Evolutionary conservation across 2,329 filamentous ascomycete genomes (phyloP), one percentile per base, ranked within the genome.

Genomic region (Fusarium illudens): DNA sequence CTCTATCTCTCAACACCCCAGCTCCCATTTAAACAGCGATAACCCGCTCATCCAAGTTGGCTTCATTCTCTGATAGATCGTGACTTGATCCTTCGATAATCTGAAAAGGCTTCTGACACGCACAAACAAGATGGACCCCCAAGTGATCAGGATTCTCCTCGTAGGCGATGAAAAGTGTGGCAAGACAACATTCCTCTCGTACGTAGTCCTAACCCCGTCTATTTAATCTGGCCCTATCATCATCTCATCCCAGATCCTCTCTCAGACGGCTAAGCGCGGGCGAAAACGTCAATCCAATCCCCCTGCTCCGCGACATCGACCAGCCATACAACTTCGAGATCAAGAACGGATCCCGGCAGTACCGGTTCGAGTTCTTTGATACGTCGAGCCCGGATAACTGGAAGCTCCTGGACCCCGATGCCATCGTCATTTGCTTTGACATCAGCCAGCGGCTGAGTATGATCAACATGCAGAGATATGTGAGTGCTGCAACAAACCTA

Each of bases 101-200:
- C 13, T 20, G 22, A 22, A 29, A 42, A 39, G 5, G 32, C 9
- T 13, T 22, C 17, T 42, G 12, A 11, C 13, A 51, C 34, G 13
- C n/a, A 54, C 46, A 56, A 20, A 54, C 46, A 56, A 20, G 10
- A 86, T 86, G 83, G 84, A 87, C 53, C 70, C 79, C 34, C 76
- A 83, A 57, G 79, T 79, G 50, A 79, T 88, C 71, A 86, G 80
- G n/a, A 78, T 89, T 13, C 75, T 89, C 27, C 75, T 89, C 19
- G 78, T 89, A n/a, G 87, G 87, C 30, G 87, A 89, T 75, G 82
- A 84, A 62, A 81, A 81, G 71, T 86, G 86, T 65, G 87, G 87
- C 57, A 90, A 89, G 76, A 87, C 86, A 20, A 87, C 84, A 1
- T 89, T 89, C 75, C 74, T 89, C 71, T 87, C 87, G 87, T 89